These are phyloP conservation scores for Kregervanrija pseudodelftensis DNA, from an alignment of 805 yeast species.

Conservation along the genomic window DNA sequence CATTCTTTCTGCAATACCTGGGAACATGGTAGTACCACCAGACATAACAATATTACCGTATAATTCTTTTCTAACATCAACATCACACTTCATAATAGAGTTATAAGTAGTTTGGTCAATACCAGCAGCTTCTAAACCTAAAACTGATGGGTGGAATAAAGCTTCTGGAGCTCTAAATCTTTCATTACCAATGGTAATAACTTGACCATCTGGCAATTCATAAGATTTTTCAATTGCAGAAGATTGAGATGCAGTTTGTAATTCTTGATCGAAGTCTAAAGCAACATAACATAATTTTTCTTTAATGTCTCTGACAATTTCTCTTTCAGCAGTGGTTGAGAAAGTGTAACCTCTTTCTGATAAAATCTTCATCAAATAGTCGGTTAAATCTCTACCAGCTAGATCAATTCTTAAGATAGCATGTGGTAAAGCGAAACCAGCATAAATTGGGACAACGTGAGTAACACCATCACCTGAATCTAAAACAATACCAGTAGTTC, in stretches of 20 bases:
- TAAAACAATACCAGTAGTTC: slow-evolving; percentile 99
- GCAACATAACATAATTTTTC: slow-evolving; percentile 99
- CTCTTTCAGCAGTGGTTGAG: slow-evolving; percentile 99
- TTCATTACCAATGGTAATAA: slow-evolving; percentile 98
- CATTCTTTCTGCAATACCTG: slow-evolving; percentile 99
- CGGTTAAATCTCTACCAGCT: slow-evolving; percentile 99
- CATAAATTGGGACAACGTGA: slow-evolving; percentile 99
- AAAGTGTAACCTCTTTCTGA: slow-evolving; percentile 98
- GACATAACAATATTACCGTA: slow-evolving; percentile 99
- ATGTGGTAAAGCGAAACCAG: slow-evolving; percentile 98
- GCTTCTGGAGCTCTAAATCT: slow-evolving; percentile 99
- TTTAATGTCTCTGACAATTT: slow-evolving; percentile 89
- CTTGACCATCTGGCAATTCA: slow-evolving; percentile 99
- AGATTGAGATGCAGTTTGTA: slow-evolving; percentile 98
- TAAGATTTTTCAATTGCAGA: slow-evolving; percentile 97
- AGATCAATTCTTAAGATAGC: slow-evolving; percentile 98
- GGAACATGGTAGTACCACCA: slow-evolving; percentile 99
- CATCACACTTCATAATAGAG: slow-evolving; percentile 97
- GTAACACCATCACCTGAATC: slow-evolving; percentile 99
- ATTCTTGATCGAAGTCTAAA: slow-evolving; percentile 97
- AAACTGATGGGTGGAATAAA: slow-evolving; percentile 94
- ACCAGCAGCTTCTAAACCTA: slow-evolving; percentile 92
- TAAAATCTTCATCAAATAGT: slow-evolving; percentile 96
- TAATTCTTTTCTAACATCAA: slow-evolving; percentile 97
- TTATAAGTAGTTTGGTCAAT: slow-evolving; percentile 95